Percentiles rank a stretch among this genome's conserved stretches.
These are phyloP conservation scores for Lasiosphaeris hirsuta DNA, from an alignment of 495 filamentous ascomycete species.

Conservation along the genomic window DNA sequence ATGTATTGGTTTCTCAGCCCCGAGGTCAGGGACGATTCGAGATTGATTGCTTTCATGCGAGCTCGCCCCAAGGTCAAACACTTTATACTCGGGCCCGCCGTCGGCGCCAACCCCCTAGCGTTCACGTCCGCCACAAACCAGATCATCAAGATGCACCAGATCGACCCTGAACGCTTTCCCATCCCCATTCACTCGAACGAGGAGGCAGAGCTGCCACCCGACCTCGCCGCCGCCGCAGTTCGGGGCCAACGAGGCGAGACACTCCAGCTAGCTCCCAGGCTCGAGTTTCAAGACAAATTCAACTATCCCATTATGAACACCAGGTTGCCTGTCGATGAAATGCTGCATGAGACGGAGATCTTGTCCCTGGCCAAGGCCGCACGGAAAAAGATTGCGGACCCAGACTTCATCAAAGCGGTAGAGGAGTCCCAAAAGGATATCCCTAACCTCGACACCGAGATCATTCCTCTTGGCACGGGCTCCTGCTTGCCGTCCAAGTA, in stretches of 20 bases:
- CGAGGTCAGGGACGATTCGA: constrained; percentile 58
- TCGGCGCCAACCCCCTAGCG: constrained; percentile 67
- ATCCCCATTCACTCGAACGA: constrained; percentile 58
- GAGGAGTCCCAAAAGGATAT: constrained; percentile 51
- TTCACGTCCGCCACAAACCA: constrained; percentile 60
- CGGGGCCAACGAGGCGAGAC: constrained; percentile 35
- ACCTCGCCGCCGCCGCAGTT: constrained; percentile 18
- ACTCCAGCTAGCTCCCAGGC: constrained; percentile 64
- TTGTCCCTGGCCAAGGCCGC: constrained; percentile 49
- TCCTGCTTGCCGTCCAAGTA: constrained; percentile 87
- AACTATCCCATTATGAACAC: constrained; percentile 55
- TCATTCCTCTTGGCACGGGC: constrained; percentile 86
- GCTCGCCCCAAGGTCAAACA: constrained; percentile 61
- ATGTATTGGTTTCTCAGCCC: constrained; percentile 80
- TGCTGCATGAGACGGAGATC: constrained; percentile 41
- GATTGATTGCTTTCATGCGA: constrained; percentile 65
- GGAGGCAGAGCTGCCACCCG: constrained; percentile 11
- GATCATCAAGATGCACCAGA: constrained; percentile 60
- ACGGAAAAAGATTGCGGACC: constrained; percentile 35
- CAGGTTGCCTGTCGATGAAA: constrained; percentile 33
- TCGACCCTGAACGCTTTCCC: constrained; percentile 67
- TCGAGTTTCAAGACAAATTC: constrained; percentile 48
- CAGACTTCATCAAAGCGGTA: constrained; percentile 36
- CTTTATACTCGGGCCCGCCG: constrained; percentile 67
- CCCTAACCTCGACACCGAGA: constrained; percentile 69